phyloP scores from a whole-genome alignment of 2,329 filamentous ascomycete genomes.

The Colletotrichum destructivum region DNA sequence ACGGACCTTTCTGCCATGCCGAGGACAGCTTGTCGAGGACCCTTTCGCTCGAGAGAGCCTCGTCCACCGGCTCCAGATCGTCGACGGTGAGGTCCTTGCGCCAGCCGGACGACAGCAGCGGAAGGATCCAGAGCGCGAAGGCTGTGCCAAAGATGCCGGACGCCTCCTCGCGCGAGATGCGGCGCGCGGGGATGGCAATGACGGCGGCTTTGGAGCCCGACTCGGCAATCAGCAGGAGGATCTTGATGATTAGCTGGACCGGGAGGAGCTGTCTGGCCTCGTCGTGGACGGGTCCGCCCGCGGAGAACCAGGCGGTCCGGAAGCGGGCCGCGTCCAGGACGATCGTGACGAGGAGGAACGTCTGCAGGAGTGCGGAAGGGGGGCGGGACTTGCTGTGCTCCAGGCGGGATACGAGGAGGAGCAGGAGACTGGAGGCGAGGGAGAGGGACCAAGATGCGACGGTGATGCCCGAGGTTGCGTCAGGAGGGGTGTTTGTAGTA shows the following conservation, averaged over 20 bases:
- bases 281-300: too few species aligned
- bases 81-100: constrained; percentile 16
- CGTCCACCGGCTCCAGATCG: constrained; percentile 26
- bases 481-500: background rate
- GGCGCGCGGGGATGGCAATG: constrained; percentile 11
- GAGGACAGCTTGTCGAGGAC: background rate
- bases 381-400: constrained; percentile 16
- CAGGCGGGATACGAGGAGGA: background rate
- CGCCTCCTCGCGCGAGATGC: constrained; percentile 11
- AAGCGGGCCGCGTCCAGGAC: constrained; percentile 5
- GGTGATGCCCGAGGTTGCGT: background rate
- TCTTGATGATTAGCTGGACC: background rate
- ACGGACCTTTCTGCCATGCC: constrained; percentile 22
- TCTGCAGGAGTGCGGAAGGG: constrained; percentile 20
- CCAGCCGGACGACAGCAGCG: constrained; percentile 14
- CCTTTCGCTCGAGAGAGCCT: constrained; percentile 1
- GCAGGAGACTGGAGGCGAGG: background rate
- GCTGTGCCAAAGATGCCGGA: constrained; percentile 24
- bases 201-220: background rate
- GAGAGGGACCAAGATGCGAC: background rate
- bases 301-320: background rate
- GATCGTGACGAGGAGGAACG: background rate
- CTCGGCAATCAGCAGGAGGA: background rate
- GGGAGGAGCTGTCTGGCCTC: background rate
- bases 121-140: constrained; percentile 23